A percentile compares a stretch with the other conserved stretches of the same genome.
Evolutionary conservation across 345 rosid genomes (phyloP).

Genomic region (Pistacia atlantica): DNA sequence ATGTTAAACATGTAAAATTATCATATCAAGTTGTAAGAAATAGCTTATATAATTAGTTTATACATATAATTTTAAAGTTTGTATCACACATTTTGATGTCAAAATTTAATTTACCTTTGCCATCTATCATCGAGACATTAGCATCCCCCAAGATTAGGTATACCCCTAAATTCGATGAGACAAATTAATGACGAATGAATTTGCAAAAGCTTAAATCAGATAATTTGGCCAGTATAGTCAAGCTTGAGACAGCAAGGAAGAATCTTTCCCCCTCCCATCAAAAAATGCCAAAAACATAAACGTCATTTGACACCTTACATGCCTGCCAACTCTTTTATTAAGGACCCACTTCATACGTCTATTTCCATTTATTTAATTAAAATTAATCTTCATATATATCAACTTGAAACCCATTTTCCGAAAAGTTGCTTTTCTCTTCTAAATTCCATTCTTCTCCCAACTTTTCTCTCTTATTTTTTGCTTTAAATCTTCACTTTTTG

Average conservation of each 20-base stretch:
- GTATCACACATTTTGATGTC: too few species aligned
- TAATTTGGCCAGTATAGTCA: too few species aligned
- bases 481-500: not conserved
- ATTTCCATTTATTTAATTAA: not conserved
- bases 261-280: not conserved
- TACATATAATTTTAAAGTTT: too few species aligned
- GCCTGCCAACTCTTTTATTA: not conserved
- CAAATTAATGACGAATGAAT: too few species aligned
- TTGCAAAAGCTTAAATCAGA: not conserved
- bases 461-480: not conserved
- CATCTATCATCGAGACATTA: too few species aligned
- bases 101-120: too few species aligned
- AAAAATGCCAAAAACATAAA: not conserved
- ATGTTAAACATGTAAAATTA: too few species aligned
- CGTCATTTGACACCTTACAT: not conserved
- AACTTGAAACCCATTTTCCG: not conserved
- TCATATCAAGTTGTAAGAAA: too few species aligned
- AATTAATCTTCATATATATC: not conserved
- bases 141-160: too few species aligned
- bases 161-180: too few species aligned
- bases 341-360: not conserved
- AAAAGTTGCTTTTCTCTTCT: not conserved
- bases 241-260: not conserved
- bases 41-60: too few species aligned
- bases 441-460: not conserved